Evolutionary conservation across 306 rosid species (phyloP).

Genomic region (Heteromeles arbutifolia): DNA sequence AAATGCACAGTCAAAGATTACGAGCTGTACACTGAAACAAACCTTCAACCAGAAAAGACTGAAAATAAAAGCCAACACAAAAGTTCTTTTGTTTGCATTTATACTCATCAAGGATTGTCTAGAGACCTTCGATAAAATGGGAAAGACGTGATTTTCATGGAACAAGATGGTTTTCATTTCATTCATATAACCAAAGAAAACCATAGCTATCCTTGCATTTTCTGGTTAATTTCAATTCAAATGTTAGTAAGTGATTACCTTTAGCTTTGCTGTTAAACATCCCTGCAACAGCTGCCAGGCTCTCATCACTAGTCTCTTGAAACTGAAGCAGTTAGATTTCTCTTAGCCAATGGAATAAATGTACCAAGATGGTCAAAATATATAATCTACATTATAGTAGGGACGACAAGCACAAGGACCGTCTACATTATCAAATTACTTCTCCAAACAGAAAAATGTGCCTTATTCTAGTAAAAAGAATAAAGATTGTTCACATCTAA

Average conservation of each 20-base stretch:
- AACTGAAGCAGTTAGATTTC: slow-evolving; percentile 34
- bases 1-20: background rate
- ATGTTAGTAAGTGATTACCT: slow-evolving; percentile 47
- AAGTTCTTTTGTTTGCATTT: background rate
- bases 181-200: background rate
- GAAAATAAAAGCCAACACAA: background rate
- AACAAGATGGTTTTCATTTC: background rate
- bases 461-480: background rate
- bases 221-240: background rate
- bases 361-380: background rate
- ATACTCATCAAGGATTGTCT: background rate
- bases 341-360: slow-evolving; percentile 8
- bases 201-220: background rate
- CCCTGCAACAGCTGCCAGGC: slow-evolving; percentile 98
- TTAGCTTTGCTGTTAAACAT: slow-evolving; percentile 99
- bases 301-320: slow-evolving; percentile 91
- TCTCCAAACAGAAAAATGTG: background rate
- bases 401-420: background rate
- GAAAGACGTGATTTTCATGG: background rate
- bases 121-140: background rate
- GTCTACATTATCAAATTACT: background rate
- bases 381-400: background rate
- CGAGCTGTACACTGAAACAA: background rate
- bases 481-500: background rate
- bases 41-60: background rate